phyloP scores from a whole-genome alignment of 2,329 filamentous ascomycete species.

The Scedosporium aurantiacum region DNA sequence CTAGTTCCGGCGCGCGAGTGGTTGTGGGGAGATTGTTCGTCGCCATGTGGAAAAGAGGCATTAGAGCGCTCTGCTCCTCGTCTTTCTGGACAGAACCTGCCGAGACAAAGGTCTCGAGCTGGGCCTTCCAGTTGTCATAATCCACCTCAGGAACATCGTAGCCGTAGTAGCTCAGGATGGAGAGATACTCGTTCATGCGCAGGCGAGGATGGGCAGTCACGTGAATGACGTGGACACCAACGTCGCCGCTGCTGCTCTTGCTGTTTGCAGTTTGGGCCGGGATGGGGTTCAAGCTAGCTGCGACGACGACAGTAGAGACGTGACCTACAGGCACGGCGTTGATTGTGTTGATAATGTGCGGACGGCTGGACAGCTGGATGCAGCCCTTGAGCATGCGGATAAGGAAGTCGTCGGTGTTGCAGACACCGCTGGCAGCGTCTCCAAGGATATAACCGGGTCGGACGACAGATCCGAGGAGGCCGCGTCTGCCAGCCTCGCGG shows the following conservation, averaged over 20 bases:
- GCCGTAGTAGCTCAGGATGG: slow-evolving; percentile 58
- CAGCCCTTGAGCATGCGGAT: slow-evolving; percentile 81
- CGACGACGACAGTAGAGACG: slow-evolving; percentile 69
- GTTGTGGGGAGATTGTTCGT: slow-evolving; percentile 55
- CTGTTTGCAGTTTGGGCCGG: not conserved
- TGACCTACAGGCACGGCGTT: slow-evolving; percentile 84
- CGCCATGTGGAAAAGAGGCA: slow-evolving; percentile 64
- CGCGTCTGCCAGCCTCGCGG: slow-evolving; percentile 65
- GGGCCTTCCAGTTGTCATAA: slow-evolving; percentile 58
- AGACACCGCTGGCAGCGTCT: slow-evolving; percentile 56
- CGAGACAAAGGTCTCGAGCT: slow-evolving; percentile 21
- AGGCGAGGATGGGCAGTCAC: slow-evolving; percentile 72
- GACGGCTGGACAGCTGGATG: slow-evolving; percentile 63
- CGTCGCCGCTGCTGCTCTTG: too few relatives aligned
- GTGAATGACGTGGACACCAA: slow-evolving; percentile 47
- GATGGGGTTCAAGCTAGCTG: slow-evolving; percentile 54
- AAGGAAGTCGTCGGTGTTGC: slow-evolving; percentile 81
- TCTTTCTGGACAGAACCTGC: slow-evolving; percentile 14
- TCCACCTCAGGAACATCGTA: slow-evolving; percentile 56
- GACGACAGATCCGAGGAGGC: slow-evolving; percentile 64
- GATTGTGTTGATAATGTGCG: slow-evolving; percentile 73
- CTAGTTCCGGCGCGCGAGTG: slow-evolving; percentile 60
- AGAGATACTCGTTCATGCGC: slow-evolving; percentile 65
- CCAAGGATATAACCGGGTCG: slow-evolving; percentile 80
- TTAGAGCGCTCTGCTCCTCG: slow-evolving; percentile 18